Conservation (phyloP, 768 basidiomycete genomes). For the Mrakia frigida region DNA sequence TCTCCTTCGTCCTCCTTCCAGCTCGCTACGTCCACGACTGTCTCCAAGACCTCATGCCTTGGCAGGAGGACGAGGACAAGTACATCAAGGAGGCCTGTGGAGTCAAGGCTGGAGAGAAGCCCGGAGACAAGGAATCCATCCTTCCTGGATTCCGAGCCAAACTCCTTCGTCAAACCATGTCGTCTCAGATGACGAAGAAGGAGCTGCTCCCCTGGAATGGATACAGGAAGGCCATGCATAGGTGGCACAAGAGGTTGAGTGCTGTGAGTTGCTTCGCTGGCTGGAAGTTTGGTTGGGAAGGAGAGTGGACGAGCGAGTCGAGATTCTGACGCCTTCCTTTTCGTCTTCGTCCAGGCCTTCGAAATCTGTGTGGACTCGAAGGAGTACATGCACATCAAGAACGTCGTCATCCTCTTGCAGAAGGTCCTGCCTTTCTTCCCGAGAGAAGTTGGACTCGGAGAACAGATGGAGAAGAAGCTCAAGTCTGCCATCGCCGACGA, state of each 20-base stretch:
- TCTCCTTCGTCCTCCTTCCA: slow-evolving; percentile 40
- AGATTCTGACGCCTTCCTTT: not conserved
- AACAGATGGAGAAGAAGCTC: slow-evolving; percentile 56
- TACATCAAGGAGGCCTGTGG: slow-evolving; percentile 57
- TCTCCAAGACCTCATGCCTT: slow-evolving; percentile 68
- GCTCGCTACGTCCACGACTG: slow-evolving; percentile 82
- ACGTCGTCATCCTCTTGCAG: slow-evolving; percentile 87
- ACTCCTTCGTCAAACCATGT: slow-evolving; percentile 52
- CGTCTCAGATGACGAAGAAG: slow-evolving; percentile 46
- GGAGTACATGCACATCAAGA: slow-evolving; percentile 97
- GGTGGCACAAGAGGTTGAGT: slow-evolving; percentile 75
- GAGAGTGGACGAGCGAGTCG: not conserved
- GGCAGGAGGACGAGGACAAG: slow-evolving; percentile 64
- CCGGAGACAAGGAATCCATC: slow-evolving; percentile 44
- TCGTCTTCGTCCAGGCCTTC: slow-evolving; percentile 67
- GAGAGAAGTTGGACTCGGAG: slow-evolving; percentile 52
- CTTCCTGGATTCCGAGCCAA: slow-evolving; percentile 39
- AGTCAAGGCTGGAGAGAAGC: slow-evolving; percentile 54
- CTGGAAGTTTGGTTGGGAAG: no score
- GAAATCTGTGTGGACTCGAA: slow-evolving; percentile 73
- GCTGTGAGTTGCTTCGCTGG: slow-evolving; percentile 52
- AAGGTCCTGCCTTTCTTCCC: slow-evolving; percentile 89
- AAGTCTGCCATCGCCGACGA: slow-evolving; percentile 66
- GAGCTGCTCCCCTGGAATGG: slow-evolving; percentile 64
- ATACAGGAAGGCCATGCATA: slow-evolving; percentile 66